These are phyloP conservation scores for Purshia tridentata DNA, from an alignment of 306 rosid genomes.

Conservation along the genomic window DNA sequence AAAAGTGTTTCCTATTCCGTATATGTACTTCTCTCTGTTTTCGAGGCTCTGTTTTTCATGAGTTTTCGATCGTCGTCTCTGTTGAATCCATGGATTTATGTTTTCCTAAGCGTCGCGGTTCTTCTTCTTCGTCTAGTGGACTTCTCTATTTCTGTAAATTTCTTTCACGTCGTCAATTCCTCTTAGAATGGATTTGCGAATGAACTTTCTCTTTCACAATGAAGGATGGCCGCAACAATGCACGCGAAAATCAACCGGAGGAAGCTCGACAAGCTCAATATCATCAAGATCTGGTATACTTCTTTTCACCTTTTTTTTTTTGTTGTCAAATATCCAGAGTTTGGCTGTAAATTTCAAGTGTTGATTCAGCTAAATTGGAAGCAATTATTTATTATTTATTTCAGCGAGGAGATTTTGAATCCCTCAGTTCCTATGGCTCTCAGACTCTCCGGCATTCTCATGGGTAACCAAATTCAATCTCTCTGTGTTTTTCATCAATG, in stretches of 20 bases:
- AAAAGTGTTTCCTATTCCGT: no score
- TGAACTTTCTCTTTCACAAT: neutral
- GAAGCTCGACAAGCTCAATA: slow-evolving; percentile 64
- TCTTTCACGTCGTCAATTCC: neutral
- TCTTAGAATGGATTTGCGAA: neutral
- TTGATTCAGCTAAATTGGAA: neutral
- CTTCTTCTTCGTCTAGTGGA: neutral
- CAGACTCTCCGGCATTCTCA: slow-evolving; percentile 90
- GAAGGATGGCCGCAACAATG: slow-evolving; percentile 61
- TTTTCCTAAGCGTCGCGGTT: no score
- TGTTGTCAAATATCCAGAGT: neutral
- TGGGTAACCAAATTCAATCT: slow-evolving; percentile 52
- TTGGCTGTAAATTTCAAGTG: neutral
- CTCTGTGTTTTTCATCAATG: neutral
- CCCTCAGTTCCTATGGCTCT: slow-evolving; percentile 95
- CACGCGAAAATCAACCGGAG: slow-evolving; percentile 67
- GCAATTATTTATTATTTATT: neutral
- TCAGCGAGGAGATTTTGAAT: slow-evolving; percentile 82
- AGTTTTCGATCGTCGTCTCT: neutral
- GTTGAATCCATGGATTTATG: neutral
- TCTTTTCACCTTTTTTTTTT: neutral
- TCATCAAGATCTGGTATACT: slow-evolving; percentile 71
- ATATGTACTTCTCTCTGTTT: neutral
- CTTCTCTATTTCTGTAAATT: neutral
- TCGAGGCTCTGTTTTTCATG: neutral